Percentiles rank a stretch among this genome's conserved stretches.
Evolutionary conservation across 768 basidiomycete species (phyloP).

Genomic region (Tylopilus sp.): DNA sequence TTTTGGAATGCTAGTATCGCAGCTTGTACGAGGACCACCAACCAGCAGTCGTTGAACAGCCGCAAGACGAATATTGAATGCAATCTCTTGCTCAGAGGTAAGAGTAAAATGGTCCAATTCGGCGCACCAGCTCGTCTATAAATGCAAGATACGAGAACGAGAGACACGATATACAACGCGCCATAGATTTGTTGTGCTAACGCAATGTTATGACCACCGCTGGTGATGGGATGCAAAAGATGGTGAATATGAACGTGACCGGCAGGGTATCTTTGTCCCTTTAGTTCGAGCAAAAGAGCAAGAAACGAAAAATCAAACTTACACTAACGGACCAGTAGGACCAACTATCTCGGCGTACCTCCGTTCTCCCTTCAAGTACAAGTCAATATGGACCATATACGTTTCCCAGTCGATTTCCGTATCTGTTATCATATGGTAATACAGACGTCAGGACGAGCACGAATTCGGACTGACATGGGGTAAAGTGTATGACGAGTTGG

Average conservation of each 20-base stretch:
- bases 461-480: constrained; percentile 65
- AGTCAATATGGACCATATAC: constrained; percentile 84
- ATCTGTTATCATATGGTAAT: constrained; percentile 48
- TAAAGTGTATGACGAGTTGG: constrained; percentile 71
- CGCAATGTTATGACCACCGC: constrained; percentile 54
- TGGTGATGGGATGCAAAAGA: constrained; percentile 60
- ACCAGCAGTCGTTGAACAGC: constrained; percentile 95
- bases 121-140: constrained; percentile 62
- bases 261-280: constrained; percentile 77
- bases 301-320: constrained; percentile 21
- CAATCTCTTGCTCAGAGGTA: constrained; percentile 87
- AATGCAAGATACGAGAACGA: constrained; percentile 62
- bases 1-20: constrained; percentile 64
- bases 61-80: constrained; percentile 92
- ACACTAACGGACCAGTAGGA: constrained; percentile 94
- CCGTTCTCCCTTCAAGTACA: constrained; percentile 77
- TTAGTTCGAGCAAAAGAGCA: neutral
- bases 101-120: constrained; percentile 67
- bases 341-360: constrained; percentile 82
- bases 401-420: constrained; percentile 99
- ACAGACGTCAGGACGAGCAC: constrained; percentile 5
- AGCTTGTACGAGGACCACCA: constrained; percentile 59
- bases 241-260: constrained; percentile 86
- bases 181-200: constrained; percentile 80
- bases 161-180: constrained; percentile 63